phyloP scores from a whole-genome alignment of 352 stramenopile genomes.

The Stramenopiles sp. region DNA sequence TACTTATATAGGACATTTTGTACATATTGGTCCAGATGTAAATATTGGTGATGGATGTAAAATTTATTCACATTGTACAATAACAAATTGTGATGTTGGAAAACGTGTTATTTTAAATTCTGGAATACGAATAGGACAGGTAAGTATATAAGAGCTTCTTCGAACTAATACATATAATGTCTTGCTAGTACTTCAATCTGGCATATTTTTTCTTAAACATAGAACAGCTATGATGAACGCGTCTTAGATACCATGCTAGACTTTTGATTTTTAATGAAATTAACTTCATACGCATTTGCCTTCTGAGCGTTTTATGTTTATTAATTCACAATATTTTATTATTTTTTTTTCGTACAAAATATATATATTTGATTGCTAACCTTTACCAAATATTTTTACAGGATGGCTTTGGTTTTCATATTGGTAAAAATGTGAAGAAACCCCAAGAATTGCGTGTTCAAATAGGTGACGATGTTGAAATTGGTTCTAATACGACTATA shows the following conservation, averaged over 20 bases:
- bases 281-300: neutral
- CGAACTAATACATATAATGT: neutral
- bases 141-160: neutral
- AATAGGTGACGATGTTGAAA: slow-evolving; percentile 51
- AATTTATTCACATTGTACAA: slow-evolving; percentile 15
- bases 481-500: slow-evolving; percentile 52
- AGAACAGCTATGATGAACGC: neutral
- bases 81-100: slow-evolving; percentile 43
- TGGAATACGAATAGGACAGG: slow-evolving; percentile 41
- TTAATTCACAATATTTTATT: neutral
- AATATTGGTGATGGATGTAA: neutral
- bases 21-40: neutral
- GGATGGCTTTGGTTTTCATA: slow-evolving; percentile 51
- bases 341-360: too few relatives aligned
- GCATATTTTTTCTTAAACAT: neutral
- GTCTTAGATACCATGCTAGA: neutral
- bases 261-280: neutral
- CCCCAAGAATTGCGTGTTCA: slow-evolving; percentile 46
- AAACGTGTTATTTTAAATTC: slow-evolving; percentile 40
- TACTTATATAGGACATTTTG: neutral
- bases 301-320: neutral
- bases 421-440: slow-evolving; percentile 39
- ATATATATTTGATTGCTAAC: slow-evolving; percentile 6
- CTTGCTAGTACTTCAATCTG: too few relatives aligned
- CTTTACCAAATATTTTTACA: slow-evolving; percentile 12